Conservation (phyloP, 345 rosid genomes). For the Citrus australasica region DNA sequence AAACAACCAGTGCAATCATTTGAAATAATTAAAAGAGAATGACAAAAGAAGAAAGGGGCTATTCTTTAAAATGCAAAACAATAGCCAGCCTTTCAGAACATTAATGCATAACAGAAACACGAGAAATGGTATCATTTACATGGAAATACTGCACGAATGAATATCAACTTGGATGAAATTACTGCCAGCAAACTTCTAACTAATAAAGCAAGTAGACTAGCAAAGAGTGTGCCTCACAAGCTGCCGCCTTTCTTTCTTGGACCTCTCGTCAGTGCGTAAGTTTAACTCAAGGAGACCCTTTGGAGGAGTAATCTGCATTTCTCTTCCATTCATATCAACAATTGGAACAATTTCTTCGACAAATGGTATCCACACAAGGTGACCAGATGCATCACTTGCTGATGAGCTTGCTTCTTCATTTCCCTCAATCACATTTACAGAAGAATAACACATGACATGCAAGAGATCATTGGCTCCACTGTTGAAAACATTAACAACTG, state of each 20-base stretch:
- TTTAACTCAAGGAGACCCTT: constrained; percentile 87
- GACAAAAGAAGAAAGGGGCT: neutral
- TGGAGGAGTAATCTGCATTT: constrained; percentile 82
- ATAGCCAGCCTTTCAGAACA: neutral
- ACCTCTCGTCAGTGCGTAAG: constrained; percentile 53
- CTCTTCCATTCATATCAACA: constrained; percentile 61
- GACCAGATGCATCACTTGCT: constrained; percentile 35
- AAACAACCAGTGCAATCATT: neutral
- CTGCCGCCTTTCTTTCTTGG: constrained; percentile 94
- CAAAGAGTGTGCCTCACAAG: constrained; percentile 80
- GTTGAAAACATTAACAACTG: constrained; percentile 68
- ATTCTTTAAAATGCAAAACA: neutral
- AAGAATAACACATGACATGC: constrained; percentile 58
- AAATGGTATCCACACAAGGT: constrained; percentile 82
- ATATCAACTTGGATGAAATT: neutral
- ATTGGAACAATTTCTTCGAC: constrained; percentile 86
- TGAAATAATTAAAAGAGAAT: neutral
- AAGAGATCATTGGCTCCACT: constrained; percentile 83
- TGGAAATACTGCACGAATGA: neutral
- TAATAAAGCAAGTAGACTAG: constrained; percentile 25
- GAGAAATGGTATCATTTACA: neutral
- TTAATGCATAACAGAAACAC: neutral
- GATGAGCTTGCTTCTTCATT: constrained; percentile 32
- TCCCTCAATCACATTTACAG: constrained; percentile 29
- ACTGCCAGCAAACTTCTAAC: neutral